Percentiles rank a stretch among this genome's conserved stretches.
Evolutionary conservation across 495 filamentous ascomycete species (phyloP).

Genomic region (Neurospora sp.): DNA sequence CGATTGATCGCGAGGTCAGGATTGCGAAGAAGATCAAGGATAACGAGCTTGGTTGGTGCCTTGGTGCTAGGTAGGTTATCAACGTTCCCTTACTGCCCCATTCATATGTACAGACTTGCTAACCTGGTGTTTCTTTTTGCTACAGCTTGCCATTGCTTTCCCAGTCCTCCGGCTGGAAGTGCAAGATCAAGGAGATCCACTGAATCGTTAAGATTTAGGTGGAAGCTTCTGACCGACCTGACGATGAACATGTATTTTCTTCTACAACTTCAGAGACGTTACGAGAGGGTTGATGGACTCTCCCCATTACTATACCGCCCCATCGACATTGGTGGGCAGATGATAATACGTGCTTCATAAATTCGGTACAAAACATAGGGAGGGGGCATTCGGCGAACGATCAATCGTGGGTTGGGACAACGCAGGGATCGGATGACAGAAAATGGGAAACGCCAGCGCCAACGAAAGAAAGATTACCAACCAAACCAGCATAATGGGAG

Average conservation of each 20-base stretch:
- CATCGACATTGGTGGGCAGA: background rate
- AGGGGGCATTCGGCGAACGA: background rate
- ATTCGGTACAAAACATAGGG: background rate
- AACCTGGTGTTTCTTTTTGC: no score
- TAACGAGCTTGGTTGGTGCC: constrained; percentile 95
- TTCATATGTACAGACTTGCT: no score
- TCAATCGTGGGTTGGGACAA: background rate
- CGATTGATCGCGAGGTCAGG: constrained; percentile 86
- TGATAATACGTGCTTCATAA: background rate
- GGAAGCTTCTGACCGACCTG: background rate
- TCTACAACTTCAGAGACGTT: background rate
- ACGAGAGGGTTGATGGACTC: background rate
- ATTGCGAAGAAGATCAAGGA: constrained; percentile 98
- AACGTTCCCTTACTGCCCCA: no score
- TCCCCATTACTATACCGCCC: background rate
- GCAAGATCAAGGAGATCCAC: constrained; percentile 36
- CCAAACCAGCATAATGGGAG: background rate
- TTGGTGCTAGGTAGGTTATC: constrained; percentile 64
- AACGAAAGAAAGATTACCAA: background rate
- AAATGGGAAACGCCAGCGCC: background rate
- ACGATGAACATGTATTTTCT: background rate
- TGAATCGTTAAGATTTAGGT: constrained; percentile 8
- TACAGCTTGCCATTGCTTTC: constrained; percentile 36
- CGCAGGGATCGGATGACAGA: background rate
- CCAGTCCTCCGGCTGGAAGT: constrained; percentile 38